These are phyloP conservation scores for Mycena pura DNA, from an alignment of 768 basidiomycete genomes.

Conservation along the genomic window DNA sequence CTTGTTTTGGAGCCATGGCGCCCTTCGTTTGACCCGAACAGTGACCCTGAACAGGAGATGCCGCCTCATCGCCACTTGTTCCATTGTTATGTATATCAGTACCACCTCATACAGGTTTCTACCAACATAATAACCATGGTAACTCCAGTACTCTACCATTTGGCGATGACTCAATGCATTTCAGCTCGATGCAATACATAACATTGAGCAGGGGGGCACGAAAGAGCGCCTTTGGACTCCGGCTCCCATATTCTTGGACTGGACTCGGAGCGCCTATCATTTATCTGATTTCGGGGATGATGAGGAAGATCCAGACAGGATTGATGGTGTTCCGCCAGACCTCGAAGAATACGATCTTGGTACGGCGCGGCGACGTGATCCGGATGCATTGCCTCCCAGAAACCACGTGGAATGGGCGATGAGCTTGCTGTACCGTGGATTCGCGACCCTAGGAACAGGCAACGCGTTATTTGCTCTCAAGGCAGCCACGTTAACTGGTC, in stretches of 20 bases:
- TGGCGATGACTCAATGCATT: background rate
- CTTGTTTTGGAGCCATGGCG: conserved; percentile 68
- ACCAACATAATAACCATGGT: conserved; percentile 50
- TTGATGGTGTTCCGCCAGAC: conserved; percentile 60
- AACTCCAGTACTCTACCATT: conserved; percentile 10
- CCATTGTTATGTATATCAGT: conserved; percentile 77
- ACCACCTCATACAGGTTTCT: conserved; percentile 52
- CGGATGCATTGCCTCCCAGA: conserved; percentile 74
- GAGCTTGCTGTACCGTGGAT: conserved; percentile 49
- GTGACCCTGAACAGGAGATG: conserved; percentile 43
- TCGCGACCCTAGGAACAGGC: conserved; percentile 54
- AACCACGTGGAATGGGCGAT: conserved; percentile 62
- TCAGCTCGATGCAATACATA: conserved; percentile 64
- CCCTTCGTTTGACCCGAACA: conserved; percentile 48
- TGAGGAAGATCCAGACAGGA: conserved; percentile 77
- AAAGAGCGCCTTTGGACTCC: conserved; percentile 65
- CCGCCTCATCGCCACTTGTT: conserved; percentile 76
- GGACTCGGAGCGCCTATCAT: conserved; percentile 55
- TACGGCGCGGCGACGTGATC: conserved; percentile 64
- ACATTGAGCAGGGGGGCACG: conserved; percentile 56
- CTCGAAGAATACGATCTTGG: conserved; percentile 56
- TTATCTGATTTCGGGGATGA: conserved; percentile 54
- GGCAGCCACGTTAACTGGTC: conserved; percentile 69
- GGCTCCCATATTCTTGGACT: conserved; percentile 45
- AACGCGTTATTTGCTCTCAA: conserved; percentile 76